Percentiles rank a stretch among this genome's conserved stretches.
These are phyloP conservation scores for Bjerkandera adusta DNA, from an alignment of 1,284 basidiomycete species.

Conservation along the genomic window DNA sequence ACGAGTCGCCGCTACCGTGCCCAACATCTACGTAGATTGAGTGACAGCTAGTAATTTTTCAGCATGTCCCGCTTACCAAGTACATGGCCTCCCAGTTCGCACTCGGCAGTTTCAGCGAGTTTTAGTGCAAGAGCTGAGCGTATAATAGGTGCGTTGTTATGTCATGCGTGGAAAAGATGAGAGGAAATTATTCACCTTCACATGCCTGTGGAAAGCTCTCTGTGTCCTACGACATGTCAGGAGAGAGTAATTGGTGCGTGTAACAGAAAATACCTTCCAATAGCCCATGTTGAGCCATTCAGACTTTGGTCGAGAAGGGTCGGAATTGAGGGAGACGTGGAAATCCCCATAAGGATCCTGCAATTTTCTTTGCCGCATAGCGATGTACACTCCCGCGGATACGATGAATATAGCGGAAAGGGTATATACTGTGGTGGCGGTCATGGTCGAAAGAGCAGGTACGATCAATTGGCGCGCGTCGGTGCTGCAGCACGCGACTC, in stretches of 20 bases:
- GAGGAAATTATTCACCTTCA: slow-evolving; percentile 38
- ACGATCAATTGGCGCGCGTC: too few species aligned
- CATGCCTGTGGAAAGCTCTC: slow-evolving; percentile 57
- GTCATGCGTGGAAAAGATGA: slow-evolving; percentile 2
- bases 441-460: too few species aligned
- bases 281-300: slow-evolving; percentile 73
- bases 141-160: not conserved
- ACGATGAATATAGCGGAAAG: too few species aligned
- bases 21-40: slow-evolving; percentile 45
- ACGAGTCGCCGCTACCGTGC: slow-evolving; percentile 70
- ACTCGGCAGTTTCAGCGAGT: slow-evolving; percentile 43
- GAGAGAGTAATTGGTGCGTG: slow-evolving; percentile 1
- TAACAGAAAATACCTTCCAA: slow-evolving; percentile 45
- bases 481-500: too few species aligned
- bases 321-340: slow-evolving; percentile 47
- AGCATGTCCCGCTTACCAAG: slow-evolving; percentile 47
- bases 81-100: slow-evolving; percentile 40
- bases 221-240: slow-evolving; percentile 37
- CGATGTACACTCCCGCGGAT: too few species aligned
- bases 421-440: too few species aligned
- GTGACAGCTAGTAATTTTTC: slow-evolving; percentile 8
- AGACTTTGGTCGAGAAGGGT: slow-evolving; percentile 40
- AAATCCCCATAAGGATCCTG: slow-evolving; percentile 54
- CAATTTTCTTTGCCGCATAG: slow-evolving; percentile 1
- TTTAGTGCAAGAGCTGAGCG: slow-evolving; percentile 52